Evolutionary conservation across 78 protist species (phyloP).

Genomic region (Mantamonas sphyraenae): DNA sequence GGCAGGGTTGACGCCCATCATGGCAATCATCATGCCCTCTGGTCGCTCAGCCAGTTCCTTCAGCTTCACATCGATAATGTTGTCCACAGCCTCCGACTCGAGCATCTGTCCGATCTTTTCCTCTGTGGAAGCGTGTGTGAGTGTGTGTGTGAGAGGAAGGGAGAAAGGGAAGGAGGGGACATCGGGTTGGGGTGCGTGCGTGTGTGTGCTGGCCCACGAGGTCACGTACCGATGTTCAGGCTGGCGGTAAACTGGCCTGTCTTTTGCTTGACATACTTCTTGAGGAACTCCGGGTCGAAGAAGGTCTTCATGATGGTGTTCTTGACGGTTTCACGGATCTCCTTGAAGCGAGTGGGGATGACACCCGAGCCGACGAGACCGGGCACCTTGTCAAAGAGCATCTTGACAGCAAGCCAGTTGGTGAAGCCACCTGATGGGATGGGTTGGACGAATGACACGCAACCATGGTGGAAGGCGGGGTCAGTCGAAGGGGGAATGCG

Average conservation of each 20-base stretch:
- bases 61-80: conserved; percentile 3
- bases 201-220: background rate
- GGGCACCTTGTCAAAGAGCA: conserved; percentile 50
- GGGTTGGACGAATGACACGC: background rate
- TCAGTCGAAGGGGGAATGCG: too few species aligned
- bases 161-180: too few species aligned
- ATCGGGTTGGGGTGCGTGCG: too few species aligned
- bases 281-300: conserved; percentile 8
- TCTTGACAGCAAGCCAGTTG: conserved; percentile 54
- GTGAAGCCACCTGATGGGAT: conserved; percentile 39
- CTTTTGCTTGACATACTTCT: conserved; percentile 4
- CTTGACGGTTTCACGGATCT: conserved; percentile 28
- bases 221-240: conserved; percentile 6
- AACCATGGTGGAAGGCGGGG: too few species aligned
- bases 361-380: conserved; percentile 49
- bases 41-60: background rate
- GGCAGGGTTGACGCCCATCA: conserved; percentile 22
- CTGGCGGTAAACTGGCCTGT: background rate
- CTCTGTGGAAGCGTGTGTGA: too few species aligned
- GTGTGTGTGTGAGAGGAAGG: too few species aligned
- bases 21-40: conserved; percentile 18
- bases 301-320: conserved; percentile 22
- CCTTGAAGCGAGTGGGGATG: conserved; percentile 29
- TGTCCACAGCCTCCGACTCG: conserved; percentile 11
- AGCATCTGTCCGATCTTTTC: conserved; percentile 11